These are phyloP conservation scores for Solanum dulcamara DNA, from an alignment of 257 asterid genomes.

Conservation along the genomic window DNA sequence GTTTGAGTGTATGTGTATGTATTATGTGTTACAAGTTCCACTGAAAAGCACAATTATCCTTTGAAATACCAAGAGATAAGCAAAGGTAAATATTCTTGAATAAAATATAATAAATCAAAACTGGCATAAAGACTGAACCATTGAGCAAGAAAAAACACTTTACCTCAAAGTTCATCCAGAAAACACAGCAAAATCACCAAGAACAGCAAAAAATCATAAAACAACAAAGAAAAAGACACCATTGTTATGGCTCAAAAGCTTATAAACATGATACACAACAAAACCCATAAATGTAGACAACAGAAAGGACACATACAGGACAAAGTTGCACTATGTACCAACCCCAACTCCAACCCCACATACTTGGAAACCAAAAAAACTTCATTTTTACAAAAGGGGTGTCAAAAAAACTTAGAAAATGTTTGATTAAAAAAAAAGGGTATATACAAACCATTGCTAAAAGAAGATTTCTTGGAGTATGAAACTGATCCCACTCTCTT, in stretches of 20 bases:
- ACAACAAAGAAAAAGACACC: neutral
- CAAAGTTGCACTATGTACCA: neutral
- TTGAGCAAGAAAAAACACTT: neutral
- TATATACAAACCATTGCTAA: conserved; percentile 32
- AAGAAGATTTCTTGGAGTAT: conserved; percentile 54
- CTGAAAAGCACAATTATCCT: neutral
- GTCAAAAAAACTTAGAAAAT: too few species aligned
- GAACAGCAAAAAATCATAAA: neutral
- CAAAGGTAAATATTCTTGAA: neutral
- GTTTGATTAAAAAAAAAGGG: neutral
- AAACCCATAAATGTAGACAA: neutral
- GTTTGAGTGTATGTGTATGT: neutral
- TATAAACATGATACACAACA: neutral
- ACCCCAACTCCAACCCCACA: neutral
- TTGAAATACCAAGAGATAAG: neutral
- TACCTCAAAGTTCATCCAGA: neutral
- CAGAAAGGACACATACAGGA: neutral
- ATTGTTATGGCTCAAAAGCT: neutral
- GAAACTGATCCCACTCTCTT: conserved; percentile 54
- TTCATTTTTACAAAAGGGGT: neutral
- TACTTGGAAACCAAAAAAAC: neutral
- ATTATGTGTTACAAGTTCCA: neutral
- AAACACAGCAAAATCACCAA: neutral
- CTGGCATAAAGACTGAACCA: neutral
- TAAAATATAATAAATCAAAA: neutral